Evolutionary conservation across 176 grass and related monocot species (phyloP), one percentile per base, ranked within the genome.

Genomic region (Phyllostachys edulis): DNA sequence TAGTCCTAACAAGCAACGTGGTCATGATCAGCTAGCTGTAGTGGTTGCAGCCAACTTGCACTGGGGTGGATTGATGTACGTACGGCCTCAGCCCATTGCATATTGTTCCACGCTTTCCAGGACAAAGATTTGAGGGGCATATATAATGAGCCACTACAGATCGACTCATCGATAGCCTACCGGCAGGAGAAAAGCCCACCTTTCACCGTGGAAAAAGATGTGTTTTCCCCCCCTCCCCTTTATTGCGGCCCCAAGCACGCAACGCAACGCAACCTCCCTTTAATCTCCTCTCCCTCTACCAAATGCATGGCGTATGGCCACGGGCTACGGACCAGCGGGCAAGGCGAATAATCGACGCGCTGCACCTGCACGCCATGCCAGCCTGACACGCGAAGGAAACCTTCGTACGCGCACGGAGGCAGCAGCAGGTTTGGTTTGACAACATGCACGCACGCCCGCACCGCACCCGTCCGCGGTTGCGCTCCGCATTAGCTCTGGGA

Each of bases 101-200:
- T 56, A 4, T 11, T 37, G 67, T 17, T 73, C 72, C 73, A 52
- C 47, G 80, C 84, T 90, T 82, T 82, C 11, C 79, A 51, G 79
- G 73, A 90, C 79, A 79, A 0, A 84, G 67, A 79, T 79, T 73
- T 83, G 67, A 73, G 59, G 66, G 11, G 71, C 88, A 56, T 24
- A 34, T 34, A 34, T 34, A 34, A 34, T 34, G 2, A 34, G 2
- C 32, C 1, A 34, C 32, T 34, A 34, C 32, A 34, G n/a, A n/a
- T n/a, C n/a, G n/a, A n/a, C n/a, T n/a, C 2, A 34, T 34, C 4
- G 5, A 54, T 54, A 63, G 63, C 75, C 75, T 7, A 50, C 24
- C 67, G 9, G 36, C 76, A 49, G 13, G 67, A 87, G 71, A 13
- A 71, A 69, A 7, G 41, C 23, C 21, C 47, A 6, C 13, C 47